Conservation (phyloP, 2,329 filamentous ascomycete genomes). For the Lecanicillium sp. region DNA sequence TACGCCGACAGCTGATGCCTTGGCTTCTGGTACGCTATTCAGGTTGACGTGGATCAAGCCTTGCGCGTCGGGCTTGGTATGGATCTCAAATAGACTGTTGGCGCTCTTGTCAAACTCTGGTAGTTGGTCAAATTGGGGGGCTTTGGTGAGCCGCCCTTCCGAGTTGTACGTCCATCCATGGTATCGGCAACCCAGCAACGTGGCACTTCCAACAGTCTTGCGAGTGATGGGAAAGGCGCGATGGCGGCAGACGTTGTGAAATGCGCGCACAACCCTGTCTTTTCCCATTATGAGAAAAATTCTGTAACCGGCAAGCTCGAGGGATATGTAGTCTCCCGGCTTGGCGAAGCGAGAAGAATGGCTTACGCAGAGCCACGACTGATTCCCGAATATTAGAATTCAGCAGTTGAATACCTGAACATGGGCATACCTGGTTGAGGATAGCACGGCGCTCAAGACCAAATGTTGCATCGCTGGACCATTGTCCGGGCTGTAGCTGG, state of each 20-base stretch:
- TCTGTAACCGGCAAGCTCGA: conserved; percentile 25
- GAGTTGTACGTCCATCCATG: conserved; percentile 38
- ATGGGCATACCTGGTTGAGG: conserved; percentile 17
- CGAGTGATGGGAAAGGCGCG: conserved; percentile 33
- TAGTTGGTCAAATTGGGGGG: conserved; percentile 31
- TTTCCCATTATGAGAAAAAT: conserved; percentile 28
- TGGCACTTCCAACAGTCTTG: conserved; percentile 26
- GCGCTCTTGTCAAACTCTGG: conserved; percentile 28
- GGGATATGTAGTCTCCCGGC: conserved; percentile 26
- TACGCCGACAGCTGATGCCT: too few relatives aligned
- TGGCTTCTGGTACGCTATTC: background rate
- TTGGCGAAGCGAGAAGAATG: conserved; percentile 25
- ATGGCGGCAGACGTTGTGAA: conserved; percentile 37
- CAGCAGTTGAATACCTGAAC: background rate
- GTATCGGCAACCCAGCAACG: conserved; percentile 34
- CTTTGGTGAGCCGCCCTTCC: conserved; percentile 33
- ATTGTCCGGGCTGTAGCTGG: background rate
- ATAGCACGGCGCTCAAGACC: conserved; percentile 36
- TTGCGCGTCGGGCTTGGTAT: conserved; percentile 1
- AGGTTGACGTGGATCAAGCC: conserved; percentile 10
- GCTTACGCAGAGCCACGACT: conserved; percentile 29
- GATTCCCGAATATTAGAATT: background rate
- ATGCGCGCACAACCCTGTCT: conserved; percentile 19
- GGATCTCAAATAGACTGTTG: conserved; percentile 16
- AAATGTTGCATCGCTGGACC: conserved; percentile 26